These are phyloP conservation scores for Pezicula radicicola DNA, from an alignment of 2,329 filamentous ascomycete species.

Conservation along the genomic window DNA sequence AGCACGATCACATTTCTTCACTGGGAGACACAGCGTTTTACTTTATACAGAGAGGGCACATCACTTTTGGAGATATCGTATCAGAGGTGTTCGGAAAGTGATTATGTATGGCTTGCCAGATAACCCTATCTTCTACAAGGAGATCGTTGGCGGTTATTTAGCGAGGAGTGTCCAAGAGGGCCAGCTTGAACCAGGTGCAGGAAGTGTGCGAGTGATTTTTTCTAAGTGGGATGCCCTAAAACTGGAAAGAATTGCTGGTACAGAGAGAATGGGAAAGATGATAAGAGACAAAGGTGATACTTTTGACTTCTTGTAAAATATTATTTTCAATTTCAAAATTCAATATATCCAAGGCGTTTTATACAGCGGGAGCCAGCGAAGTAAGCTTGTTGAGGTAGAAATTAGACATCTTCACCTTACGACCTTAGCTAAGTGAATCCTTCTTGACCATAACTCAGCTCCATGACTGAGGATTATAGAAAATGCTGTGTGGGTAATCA, in stretches of 20 bases:
- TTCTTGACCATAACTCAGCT: no score
- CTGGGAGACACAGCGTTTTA: conserved; percentile 76
- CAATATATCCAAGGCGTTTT: no score
- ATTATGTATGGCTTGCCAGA: conserved; percentile 90
- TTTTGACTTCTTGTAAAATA: conserved; percentile 81
- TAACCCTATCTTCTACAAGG: conserved; percentile 77
- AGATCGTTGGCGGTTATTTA: conserved; percentile 69
- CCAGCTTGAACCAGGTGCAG: conserved; percentile 54
- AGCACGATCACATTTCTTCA: conserved; percentile 83
- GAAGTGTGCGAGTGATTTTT: conserved; percentile 64
- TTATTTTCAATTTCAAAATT: neutral
- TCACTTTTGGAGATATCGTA: conserved; percentile 85
- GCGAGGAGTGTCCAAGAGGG: conserved; percentile 55
- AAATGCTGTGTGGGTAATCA: no score
- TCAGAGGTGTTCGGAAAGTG: conserved; percentile 79
- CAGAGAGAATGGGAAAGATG: conserved; percentile 78
- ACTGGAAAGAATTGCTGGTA: conserved; percentile 84
- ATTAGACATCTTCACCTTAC: no score
- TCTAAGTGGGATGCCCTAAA: conserved; percentile 87
- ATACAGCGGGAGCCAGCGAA: no score
- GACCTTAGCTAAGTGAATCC: no score
- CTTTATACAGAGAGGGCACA: conserved; percentile 96
- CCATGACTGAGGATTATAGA: no score
- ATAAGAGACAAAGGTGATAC: conserved; percentile 80
- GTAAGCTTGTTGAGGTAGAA: no score